Conservation (phyloP, 129 eudicot genomes). For the Ambrosia trifida region DNA sequence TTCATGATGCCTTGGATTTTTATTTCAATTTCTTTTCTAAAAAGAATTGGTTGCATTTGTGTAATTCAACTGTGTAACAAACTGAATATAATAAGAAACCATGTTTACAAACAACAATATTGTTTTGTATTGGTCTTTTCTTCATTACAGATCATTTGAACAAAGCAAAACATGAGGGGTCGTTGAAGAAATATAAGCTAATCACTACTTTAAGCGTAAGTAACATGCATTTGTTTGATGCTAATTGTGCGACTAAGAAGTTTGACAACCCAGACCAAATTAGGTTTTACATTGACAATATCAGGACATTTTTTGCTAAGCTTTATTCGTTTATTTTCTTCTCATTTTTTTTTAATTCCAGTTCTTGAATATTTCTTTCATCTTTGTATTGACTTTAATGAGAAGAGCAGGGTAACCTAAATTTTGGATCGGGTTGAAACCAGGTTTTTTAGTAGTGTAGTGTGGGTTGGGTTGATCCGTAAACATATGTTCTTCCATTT, state of each 20-base stretch:
- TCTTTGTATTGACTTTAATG: slow-evolving; percentile 64
- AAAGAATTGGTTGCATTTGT: no score
- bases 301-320: neutral
- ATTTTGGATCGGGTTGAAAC: no score
- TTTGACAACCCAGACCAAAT: slow-evolving; percentile 87
- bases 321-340: neutral
- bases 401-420: slow-evolving; percentile 57
- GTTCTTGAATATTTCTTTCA: slow-evolving; percentile 82
- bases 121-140: slow-evolving; percentile 32
- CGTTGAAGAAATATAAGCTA: slow-evolving; percentile 73
- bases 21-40: no score
- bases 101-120: no score
- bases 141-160: slow-evolving; percentile 51
- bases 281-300: slow-evolving; percentile 24
- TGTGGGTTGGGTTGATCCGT: no score
- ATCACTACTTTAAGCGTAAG: slow-evolving; percentile 68
- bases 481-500: no score
- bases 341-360: slow-evolving; percentile 31
- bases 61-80: no score
- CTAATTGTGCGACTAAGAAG: slow-evolving; percentile 71
- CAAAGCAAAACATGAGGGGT: slow-evolving; percentile 75
- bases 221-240: slow-evolving; percentile 92
- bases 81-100: no score
- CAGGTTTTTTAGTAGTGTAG: no score
- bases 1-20: no score